phyloP scores from a whole-genome alignment of 306 rosid species.

The Chamaecrista fasciculata region DNA sequence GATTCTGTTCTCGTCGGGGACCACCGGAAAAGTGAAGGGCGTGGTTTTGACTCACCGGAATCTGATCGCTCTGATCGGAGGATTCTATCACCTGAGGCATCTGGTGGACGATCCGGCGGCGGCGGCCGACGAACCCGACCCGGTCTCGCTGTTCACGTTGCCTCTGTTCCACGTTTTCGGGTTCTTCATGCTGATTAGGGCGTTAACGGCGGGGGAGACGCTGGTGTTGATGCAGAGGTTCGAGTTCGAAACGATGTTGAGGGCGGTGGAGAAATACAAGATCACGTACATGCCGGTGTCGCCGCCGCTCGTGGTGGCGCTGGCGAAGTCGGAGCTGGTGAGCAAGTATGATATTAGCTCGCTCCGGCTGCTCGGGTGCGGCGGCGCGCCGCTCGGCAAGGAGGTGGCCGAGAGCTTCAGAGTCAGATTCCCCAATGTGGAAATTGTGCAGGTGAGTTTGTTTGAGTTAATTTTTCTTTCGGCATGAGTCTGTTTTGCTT shows the following conservation, averaged over 20 bases:
- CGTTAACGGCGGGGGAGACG: neutral
- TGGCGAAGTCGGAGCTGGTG: slow-evolving; percentile 9
- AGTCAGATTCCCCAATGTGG: slow-evolving; percentile 53
- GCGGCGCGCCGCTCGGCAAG: slow-evolving; percentile 83
- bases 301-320: slow-evolving; percentile 1
- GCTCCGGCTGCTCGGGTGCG: slow-evolving; percentile 22
- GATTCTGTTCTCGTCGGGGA: slow-evolving; percentile 81
- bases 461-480: too few relatives aligned
- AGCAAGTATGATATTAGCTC: slow-evolving; percentile 1
- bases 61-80: slow-evolving; percentile 46
- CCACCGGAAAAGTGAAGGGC: slow-evolving; percentile 85
- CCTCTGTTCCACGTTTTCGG: slow-evolving; percentile 9
- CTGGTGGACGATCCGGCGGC: neutral
- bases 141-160: slow-evolving; percentile 40
- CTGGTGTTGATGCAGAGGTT: slow-evolving; percentile 13
- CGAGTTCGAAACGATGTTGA: neutral
- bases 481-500: too few relatives aligned
- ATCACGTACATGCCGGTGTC: neutral
- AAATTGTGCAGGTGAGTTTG: slow-evolving; percentile 60
- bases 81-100: slow-evolving; percentile 26
- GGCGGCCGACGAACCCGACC: slow-evolving; percentile 5
- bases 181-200: slow-evolving; percentile 12
- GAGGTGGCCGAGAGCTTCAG: slow-evolving; percentile 50
- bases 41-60: slow-evolving; percentile 66
- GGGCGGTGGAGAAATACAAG: slow-evolving; percentile 5